Evolutionary conservation across 306 rosid species (phyloP), one percentile per base, ranked within the genome.

Genomic region (Prinsepia uniflora): DNA sequence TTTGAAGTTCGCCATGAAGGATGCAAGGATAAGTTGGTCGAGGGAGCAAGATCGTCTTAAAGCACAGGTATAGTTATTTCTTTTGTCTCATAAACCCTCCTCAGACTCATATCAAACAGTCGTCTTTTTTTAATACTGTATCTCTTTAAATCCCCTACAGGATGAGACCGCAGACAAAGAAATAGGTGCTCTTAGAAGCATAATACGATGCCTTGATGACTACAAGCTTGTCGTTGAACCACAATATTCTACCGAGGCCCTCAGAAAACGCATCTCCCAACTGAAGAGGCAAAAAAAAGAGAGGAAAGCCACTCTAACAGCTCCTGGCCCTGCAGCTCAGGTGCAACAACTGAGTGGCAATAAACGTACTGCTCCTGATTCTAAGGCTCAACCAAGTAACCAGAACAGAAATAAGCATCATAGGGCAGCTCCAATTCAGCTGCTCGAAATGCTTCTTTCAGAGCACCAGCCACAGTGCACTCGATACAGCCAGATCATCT

Each of bases 101-200:
- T 10, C 17, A 50, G 12, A 57, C 15, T 50, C 7, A 13, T 15
- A 50, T 60, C 24, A 50, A 44, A 17, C 0, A 40, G 43, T 18
- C 5, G 10, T 50, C 20, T 63, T 64, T 42, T 24, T 58, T 30
- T 30, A 30, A 13, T 19, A 56, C 19, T 40, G 18, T 17, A 44
- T 36, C 70, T 41, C 55, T 43, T 71, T 56, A 18, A 61, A 56
- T 15, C 50, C 46, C 46, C 30, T 69, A 60, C 86, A 83, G 86
- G 71, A 73, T 48, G 81, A 73, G 30, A 69, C 76, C 8, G 36
- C 47, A 70, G 70, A 74, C 34, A 83, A 70, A 70, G 84, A 83
- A 70, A 68, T 80, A 34, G 55, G 58, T 20, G 63, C 80, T 55
- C 59, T 83, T 47, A 83, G 34, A 76, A 67, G 74, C 7, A 58